Conservation (phyloP, 192 early-diverging fungal genomes). For the Borealophlyctis nickersoniae region DNA sequence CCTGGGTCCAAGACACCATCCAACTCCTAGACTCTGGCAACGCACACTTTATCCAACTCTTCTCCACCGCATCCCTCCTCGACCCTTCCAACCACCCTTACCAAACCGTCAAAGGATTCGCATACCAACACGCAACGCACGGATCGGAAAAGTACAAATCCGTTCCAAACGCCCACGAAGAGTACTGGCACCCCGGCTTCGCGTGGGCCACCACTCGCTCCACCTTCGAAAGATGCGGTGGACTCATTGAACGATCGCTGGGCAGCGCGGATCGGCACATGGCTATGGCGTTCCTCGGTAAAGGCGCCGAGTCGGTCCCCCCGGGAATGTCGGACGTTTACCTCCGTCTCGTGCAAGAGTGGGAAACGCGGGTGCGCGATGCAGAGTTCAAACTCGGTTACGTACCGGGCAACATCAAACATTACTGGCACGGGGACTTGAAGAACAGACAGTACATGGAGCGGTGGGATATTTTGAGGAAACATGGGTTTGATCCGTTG, state of each 20-base stretch:
- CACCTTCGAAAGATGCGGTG: slow-evolving; percentile 7
- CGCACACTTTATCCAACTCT: slow-evolving; percentile 6
- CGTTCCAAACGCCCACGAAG: neutral
- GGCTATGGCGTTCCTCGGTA: slow-evolving; percentile 14
- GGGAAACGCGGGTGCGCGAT: neutral
- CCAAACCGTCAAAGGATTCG: slow-evolving; percentile 16
- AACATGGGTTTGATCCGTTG: neutral
- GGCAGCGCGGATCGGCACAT: slow-evolving; percentile 25
- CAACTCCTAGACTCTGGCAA: neutral
- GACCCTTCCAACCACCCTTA: neutral
- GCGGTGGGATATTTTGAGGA: slow-evolving; percentile 25
- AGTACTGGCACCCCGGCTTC: slow-evolving; percentile 28
- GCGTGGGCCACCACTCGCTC: slow-evolving; percentile 11
- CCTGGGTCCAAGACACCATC: slow-evolving; percentile 8
- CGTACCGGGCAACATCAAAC: slow-evolving; percentile 16
- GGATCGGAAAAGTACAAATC: slow-evolving; percentile 8
- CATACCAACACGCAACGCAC: slow-evolving; percentile 1
- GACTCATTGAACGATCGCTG: slow-evolving; percentile 20
- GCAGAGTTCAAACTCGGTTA: neutral
- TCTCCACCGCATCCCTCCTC: neutral
- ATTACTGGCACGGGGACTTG: slow-evolving; percentile 22
- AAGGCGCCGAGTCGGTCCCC: slow-evolving; percentile 8
- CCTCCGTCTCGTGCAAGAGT: slow-evolving; percentile 2
- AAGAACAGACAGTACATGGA: slow-evolving; percentile 18
- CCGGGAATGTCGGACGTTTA: neutral